phyloP scores from a whole-genome alignment of 2,329 filamentous ascomycete species.

The Aspergillus novofumigatus region DNA sequence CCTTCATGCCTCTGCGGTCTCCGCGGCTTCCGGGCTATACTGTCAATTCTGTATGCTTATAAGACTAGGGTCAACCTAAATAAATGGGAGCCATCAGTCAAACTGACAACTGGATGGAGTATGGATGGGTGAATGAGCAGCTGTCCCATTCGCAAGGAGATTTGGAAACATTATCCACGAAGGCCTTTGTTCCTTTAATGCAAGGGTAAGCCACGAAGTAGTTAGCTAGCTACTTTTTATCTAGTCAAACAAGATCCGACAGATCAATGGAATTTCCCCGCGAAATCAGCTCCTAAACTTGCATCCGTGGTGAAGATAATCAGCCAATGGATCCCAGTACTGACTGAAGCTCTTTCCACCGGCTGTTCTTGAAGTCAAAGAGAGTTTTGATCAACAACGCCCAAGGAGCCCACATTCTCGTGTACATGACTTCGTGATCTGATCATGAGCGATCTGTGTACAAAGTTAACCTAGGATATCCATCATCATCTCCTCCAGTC shows the following conservation, averaged over 20 bases:
- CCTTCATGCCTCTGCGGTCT: too few species aligned
- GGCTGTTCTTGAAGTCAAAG: neutral
- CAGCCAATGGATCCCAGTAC: neutral
- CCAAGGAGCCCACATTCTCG: neutral
- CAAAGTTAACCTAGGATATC: neutral
- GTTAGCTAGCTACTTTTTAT: neutral
- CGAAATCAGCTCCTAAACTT: neutral
- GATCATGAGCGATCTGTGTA: neutral
- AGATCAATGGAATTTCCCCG: neutral
- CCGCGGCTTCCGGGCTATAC: too few species aligned
- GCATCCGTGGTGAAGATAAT: neutral
- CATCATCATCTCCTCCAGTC: neutral
- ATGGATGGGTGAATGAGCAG: neutral
- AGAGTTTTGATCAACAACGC: neutral
- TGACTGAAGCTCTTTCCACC: neutral
- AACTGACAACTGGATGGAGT: too few species aligned
- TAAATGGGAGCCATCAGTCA: too few species aligned
- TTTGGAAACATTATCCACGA: neutral
- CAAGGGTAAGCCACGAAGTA: neutral
- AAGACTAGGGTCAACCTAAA: too few species aligned
- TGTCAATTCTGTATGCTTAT: too few species aligned
- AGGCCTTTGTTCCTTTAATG: too few species aligned
- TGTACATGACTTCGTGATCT: neutral
- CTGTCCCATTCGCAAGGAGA: neutral
- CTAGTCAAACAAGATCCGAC: neutral